Conservation (phyloP, 495 filamentous ascomycete genomes). For the Margaritispora aquatica region DNA sequence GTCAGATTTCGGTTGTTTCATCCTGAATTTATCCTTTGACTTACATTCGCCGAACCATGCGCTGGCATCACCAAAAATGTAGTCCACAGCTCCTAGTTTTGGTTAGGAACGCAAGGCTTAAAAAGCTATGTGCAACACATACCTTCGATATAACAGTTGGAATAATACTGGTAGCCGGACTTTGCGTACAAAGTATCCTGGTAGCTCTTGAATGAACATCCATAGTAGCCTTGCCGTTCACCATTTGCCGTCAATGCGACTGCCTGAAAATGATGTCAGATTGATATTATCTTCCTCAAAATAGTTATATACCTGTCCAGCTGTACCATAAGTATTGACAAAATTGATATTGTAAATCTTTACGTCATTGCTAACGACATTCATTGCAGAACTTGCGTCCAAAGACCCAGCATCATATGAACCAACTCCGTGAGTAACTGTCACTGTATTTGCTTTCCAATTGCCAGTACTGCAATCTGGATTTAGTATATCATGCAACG, state of each 20-base stretch:
- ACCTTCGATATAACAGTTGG: constrained; percentile 38
- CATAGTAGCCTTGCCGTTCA: constrained; percentile 29
- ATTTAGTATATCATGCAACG: background rate
- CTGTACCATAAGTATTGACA: constrained; percentile 28
- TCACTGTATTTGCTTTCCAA: constrained; percentile 8
- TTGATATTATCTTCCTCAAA: background rate
- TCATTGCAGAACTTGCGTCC: constrained; percentile 32
- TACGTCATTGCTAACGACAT: constrained; percentile 40
- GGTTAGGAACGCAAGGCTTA: background rate
- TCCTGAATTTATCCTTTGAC: background rate
- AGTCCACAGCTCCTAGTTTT: constrained; percentile 32
- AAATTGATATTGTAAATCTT: constrained; percentile 35
- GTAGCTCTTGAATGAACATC: constrained; percentile 37
- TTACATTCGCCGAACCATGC: constrained; percentile 59
- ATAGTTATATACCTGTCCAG: constrained; percentile 22
- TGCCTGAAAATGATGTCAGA: constrained; percentile 29
- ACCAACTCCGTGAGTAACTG: background rate
- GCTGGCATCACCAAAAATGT: constrained; percentile 52
- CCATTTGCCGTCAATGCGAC: constrained; percentile 39
- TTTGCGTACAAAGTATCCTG: constrained; percentile 45
- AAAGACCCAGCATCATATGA: constrained; percentile 24
- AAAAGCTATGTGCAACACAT: background rate
- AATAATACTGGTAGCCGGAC: constrained; percentile 38
- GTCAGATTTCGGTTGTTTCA: background rate
- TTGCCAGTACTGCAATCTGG: constrained; percentile 25